Evolutionary conservation across 192 early-diverging fungal genomes (phyloP).

Genomic region (Glomus cerebriforme): DNA sequence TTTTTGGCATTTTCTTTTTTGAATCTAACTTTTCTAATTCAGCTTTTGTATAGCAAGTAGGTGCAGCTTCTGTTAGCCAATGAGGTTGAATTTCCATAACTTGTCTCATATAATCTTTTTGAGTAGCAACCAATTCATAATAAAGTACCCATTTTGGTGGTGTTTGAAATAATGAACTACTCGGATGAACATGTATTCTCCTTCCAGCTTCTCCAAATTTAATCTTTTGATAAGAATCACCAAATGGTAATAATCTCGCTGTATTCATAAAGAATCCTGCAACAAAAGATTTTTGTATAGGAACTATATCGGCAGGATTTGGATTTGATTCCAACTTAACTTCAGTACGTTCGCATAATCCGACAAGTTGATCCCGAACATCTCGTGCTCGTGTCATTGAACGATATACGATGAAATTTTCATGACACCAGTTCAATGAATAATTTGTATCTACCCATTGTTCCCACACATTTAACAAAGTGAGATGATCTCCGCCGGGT

Average conservation of each 20-base stretch:
- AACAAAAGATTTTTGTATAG: constrained; percentile 90
- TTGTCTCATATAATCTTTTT: constrained; percentile 95
- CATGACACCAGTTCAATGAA: constrained; percentile 94
- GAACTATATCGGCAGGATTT: constrained; percentile 81
- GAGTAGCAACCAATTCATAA: constrained; percentile 91
- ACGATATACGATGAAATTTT: constrained; percentile 94
- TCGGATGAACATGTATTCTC: constrained; percentile 92
- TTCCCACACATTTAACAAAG: constrained; percentile 91
- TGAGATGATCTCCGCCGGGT: constrained; percentile 94
- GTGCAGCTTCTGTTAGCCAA: constrained; percentile 73
- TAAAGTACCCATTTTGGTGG: constrained; percentile 89
- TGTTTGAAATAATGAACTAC: constrained; percentile 74
- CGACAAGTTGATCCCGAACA: constrained; percentile 91
- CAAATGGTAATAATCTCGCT: constrained; percentile 79
- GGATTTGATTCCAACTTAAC: constrained; percentile 79
- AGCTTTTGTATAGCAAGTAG: constrained; percentile 23
- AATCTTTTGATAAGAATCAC: constrained; percentile 87
- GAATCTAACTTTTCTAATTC: constrained; percentile 21
- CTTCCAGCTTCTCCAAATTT: constrained; percentile 74
- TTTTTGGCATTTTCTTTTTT: constrained; percentile 34
- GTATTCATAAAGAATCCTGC: constrained; percentile 97
- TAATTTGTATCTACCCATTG: constrained; percentile 87
- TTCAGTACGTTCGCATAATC: constrained; percentile 91
- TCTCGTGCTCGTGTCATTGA: constrained; percentile 89
- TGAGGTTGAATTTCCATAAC: constrained; percentile 88